Percentiles rank a stretch among this genome's conserved stretches.
These are phyloP conservation scores for Achaetomiella virescens DNA, from an alignment of 495 filamentous ascomycete genomes.

Conservation along the genomic window DNA sequence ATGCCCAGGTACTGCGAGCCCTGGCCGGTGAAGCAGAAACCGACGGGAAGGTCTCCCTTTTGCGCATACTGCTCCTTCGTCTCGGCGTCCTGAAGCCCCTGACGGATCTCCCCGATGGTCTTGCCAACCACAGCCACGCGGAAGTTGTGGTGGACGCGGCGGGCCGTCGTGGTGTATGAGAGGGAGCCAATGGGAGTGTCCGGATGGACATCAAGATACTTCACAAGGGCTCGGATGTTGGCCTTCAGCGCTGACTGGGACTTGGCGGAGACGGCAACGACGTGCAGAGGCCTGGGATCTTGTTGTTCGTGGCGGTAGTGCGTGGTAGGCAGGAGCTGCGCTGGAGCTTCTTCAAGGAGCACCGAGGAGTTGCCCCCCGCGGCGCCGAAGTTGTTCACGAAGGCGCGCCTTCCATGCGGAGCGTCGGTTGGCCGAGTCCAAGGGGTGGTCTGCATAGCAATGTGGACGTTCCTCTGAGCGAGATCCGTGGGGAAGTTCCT, in stretches of 20 bases:
- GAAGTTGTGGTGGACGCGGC: background rate
- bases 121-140: conserved; percentile 12
- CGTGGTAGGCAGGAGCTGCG: no score
- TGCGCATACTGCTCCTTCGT: conserved; percentile 43
- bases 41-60: conserved; percentile 26
- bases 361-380: conserved; percentile 57
- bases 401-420: conserved; percentile 38
- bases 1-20: conserved; percentile 58
- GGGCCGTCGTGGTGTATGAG: background rate
- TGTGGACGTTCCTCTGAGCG: conserved; percentile 62
- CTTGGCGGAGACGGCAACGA: conserved; percentile 50
- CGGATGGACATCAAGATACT: background rate
- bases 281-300: conserved; percentile 42
- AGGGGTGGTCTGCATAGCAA: conserved; percentile 46
- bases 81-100: conserved; percentile 27
- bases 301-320: no score
- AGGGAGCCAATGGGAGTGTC: background rate
- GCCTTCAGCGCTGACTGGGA: no score
- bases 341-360: conserved; percentile 51
- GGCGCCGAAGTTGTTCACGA: conserved; percentile 60
- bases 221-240: conserved; percentile 6
- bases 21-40: conserved; percentile 63
- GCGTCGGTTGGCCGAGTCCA: conserved; percentile 50
- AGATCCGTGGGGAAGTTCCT: conserved; percentile 68
- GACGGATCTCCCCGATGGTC: background rate